Conservation (phyloP, 495 filamentous ascomycete genomes). For the Tuber brumale region DNA sequence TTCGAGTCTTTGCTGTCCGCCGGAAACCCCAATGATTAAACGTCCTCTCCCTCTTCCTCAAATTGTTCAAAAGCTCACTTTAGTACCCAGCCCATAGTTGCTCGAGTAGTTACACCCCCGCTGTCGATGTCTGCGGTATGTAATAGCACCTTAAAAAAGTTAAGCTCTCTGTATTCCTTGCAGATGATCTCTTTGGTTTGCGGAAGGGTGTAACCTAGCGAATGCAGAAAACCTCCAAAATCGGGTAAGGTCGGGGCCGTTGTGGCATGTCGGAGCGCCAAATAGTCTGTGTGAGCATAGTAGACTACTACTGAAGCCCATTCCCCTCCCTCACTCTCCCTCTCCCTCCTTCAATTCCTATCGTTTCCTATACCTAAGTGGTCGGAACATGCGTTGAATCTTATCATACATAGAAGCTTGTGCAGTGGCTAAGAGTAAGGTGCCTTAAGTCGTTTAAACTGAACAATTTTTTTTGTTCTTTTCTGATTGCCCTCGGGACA, state of each 20-base stretch:
- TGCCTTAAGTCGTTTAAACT: not conserved
- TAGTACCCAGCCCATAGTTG: not conserved
- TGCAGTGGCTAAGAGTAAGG: not conserved
- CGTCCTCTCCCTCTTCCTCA: not conserved
- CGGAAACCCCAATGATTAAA: not conserved
- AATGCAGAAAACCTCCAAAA: not conserved
- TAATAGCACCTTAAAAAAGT: conserved; percentile 2
- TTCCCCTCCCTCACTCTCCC: not conserved
- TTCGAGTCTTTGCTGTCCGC: not conserved
- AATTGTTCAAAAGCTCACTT: not conserved
- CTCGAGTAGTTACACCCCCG: not conserved
- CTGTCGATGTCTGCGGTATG: not conserved
- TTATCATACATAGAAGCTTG: not conserved
- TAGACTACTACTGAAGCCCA: not conserved
- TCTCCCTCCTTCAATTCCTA: not conserved
- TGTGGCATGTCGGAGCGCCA: not conserved
- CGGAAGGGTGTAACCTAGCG: not conserved
- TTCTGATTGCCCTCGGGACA: not conserved
- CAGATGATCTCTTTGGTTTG: not conserved
- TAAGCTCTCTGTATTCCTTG: conserved; percentile 5
- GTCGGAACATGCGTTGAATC: not conserved
- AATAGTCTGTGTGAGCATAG: not conserved
- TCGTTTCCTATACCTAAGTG: not conserved
- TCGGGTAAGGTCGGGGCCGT: not conserved
- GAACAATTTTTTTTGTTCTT: not conserved